These are phyloP conservation scores for Botrytis pseudocinerea DNA, from an alignment of 2,329 filamentous ascomycete genomes.

Conservation along the genomic window DNA sequence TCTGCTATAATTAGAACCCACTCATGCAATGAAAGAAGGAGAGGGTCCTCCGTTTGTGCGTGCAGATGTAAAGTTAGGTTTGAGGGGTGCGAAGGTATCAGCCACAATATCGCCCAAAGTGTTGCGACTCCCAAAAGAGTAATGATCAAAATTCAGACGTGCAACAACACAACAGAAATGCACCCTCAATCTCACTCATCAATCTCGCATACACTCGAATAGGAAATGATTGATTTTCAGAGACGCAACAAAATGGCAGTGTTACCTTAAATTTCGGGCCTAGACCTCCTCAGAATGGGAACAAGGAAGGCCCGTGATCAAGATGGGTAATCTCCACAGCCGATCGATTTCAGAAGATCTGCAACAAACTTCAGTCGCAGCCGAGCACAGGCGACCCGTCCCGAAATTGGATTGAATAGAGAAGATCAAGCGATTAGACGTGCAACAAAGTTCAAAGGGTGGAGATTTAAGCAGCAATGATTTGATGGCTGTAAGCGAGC, in stretches of 20 bases:
- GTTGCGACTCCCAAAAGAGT: conserved; percentile 8
- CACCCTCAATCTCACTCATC: not conserved
- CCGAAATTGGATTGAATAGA: conserved; percentile 2
- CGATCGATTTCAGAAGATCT: conserved; percentile 9
- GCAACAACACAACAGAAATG: conserved; percentile 11
- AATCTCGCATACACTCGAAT: conserved; percentile 8
- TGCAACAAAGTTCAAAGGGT: conserved; percentile 1
- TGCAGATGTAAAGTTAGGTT: not conserved
- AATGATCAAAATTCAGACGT: conserved; percentile 22
- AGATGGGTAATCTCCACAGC: conserved; percentile 15
- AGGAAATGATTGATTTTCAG: conserved; percentile 21
- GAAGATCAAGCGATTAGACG: conserved; percentile 17
- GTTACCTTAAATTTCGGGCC: not conserved
- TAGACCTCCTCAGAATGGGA: not conserved
- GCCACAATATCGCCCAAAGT: not conserved
- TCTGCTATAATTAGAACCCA: not conserved
- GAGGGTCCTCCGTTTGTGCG: not conserved
- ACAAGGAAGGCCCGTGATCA: conserved; percentile 11
- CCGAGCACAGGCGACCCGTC: conserved; percentile 4
- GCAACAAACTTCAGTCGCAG: conserved; percentile 4
- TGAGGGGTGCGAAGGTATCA: not conserved
- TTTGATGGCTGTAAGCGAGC: not conserved
- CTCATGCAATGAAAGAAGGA: not conserved
- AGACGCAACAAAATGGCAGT: conserved; percentile 12
- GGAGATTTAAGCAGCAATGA: not conserved